Conservation (phyloP, 2,329 filamentous ascomycete genomes). For the Paecilomyces fulvus region DNA sequence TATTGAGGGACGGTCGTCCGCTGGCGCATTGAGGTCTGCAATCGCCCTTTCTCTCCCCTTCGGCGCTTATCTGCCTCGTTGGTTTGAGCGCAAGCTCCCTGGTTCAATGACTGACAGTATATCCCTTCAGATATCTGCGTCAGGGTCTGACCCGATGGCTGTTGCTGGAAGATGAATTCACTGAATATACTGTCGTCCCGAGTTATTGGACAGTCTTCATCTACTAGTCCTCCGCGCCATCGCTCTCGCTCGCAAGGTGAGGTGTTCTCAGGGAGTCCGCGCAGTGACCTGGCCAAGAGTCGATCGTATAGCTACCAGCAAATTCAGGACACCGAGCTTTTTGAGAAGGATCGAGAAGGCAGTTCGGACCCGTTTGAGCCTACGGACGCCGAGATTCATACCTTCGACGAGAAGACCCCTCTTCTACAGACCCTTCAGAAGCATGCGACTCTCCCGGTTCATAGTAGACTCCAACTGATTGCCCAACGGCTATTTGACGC, state of each 20-base stretch:
- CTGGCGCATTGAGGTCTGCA: conserved; percentile 34
- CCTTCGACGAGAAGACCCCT: conserved; percentile 59
- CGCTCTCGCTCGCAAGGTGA: conserved; percentile 48
- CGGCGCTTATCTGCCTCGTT: conserved; percentile 5
- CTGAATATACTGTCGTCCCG: conserved; percentile 86
- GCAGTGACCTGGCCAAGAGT: conserved; percentile 27
- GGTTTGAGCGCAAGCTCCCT: neutral
- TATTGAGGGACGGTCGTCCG: conserved; percentile 22
- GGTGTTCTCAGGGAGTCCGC: conserved; percentile 22
- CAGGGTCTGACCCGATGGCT: conserved; percentile 38
- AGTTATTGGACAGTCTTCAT: conserved; percentile 56
- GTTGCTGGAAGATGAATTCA: conserved; percentile 75
- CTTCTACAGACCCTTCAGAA: conserved; percentile 45
- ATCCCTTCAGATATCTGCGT: conserved; percentile 24
- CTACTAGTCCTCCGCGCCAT: conserved; percentile 39
- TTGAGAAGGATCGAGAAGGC: conserved; percentile 21
- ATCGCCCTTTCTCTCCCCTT: neutral
- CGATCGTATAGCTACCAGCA: conserved; percentile 37
- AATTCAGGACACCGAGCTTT: conserved; percentile 22
- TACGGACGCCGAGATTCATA: conserved; percentile 30
- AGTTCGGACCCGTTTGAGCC: conserved; percentile 14
- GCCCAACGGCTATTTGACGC: conserved; percentile 63
- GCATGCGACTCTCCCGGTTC: conserved; percentile 24
- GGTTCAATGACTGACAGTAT: neutral
- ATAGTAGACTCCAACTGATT: conserved; percentile 41